Percentiles rank a stretch among this genome's conserved stretches.
Evolutionary conservation across 2,329 filamentous ascomycete genomes (phyloP).

Genomic region (Lachnellula hyalina): DNA sequence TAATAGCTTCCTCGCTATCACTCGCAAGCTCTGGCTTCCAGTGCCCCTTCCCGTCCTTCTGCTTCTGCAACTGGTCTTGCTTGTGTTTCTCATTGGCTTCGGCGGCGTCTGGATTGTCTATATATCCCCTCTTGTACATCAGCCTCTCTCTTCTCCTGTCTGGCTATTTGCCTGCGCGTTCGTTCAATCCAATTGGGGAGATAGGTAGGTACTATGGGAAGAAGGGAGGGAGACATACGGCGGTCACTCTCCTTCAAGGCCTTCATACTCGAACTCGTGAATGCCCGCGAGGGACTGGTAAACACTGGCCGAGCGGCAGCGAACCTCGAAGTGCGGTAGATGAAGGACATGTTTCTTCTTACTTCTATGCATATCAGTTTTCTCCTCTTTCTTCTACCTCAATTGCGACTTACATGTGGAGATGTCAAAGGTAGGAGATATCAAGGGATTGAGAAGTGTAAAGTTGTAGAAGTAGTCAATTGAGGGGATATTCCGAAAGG

Average conservation of each 20-base stretch:
- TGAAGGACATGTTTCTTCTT: constrained; percentile 24
- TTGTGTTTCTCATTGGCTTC: constrained; percentile 52
- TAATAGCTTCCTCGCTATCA: constrained; percentile 70
- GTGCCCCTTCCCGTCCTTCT: constrained; percentile 62
- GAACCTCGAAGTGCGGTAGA: constrained; percentile 17
- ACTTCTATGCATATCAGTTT: not conserved
- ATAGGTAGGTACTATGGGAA: not conserved
- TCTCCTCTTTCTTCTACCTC: not conserved
- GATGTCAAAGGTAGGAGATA: no score
- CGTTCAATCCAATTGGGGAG: not conserved
- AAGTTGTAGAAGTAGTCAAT: not conserved
- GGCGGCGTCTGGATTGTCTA: constrained; percentile 29
- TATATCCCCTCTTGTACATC: not conserved
- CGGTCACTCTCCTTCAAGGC: constrained; percentile 29
- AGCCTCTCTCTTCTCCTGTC: not conserved
- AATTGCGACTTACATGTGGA: not conserved
- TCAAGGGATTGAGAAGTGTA: no score
- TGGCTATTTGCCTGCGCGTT: not conserved
- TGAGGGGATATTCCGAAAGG: not conserved
- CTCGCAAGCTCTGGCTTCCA: constrained; percentile 76
- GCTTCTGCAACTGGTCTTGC: constrained; percentile 57
- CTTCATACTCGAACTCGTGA: constrained; percentile 14
- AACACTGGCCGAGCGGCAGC: constrained; percentile 2
- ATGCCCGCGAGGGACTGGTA: constrained; percentile 10
- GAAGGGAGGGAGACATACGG: constrained; percentile 19